Conservation (phyloP, 2,329 filamentous ascomycete genomes). For the Claviceps monticola region DNA sequence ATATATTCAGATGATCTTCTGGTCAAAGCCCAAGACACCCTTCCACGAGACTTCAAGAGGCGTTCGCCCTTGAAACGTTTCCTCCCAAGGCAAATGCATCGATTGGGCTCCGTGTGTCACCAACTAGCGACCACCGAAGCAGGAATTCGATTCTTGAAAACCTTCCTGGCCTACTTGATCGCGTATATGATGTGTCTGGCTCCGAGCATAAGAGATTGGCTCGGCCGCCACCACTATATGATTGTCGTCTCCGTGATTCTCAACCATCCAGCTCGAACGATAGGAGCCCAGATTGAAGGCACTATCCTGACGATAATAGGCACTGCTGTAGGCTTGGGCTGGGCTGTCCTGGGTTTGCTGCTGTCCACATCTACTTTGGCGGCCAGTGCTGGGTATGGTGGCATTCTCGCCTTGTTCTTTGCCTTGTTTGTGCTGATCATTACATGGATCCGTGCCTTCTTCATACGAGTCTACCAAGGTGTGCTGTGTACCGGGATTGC, state of each 20-base stretch:
- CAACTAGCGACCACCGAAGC: constrained; percentile 32
- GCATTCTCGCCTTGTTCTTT: constrained; percentile 40
- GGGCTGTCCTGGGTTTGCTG: constrained; percentile 39
- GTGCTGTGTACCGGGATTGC: constrained; percentile 42
- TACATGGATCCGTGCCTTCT: constrained; percentile 40
- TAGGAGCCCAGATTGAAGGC: constrained; percentile 45
- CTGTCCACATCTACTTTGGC: constrained; percentile 35
- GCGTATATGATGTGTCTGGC: constrained; percentile 42
- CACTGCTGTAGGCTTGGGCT: constrained; percentile 37
- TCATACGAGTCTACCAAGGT: constrained; percentile 41
- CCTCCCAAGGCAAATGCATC: constrained; percentile 32
- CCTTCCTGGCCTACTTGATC: constrained; percentile 42
- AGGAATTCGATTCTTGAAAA: constrained; percentile 37
- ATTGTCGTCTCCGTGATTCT: constrained; percentile 42
- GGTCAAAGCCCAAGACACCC: constrained; percentile 26
- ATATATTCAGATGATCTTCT: constrained; percentile 25
- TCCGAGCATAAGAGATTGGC: constrained; percentile 30
- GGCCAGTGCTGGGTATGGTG: constrained; percentile 31
- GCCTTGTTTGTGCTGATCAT: constrained; percentile 36
- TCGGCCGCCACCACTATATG: constrained; percentile 41
- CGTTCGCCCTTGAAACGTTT: constrained; percentile 31
- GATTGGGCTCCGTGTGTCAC: constrained; percentile 24
- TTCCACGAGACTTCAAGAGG: constrained; percentile 33
- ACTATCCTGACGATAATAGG: constrained; percentile 38
- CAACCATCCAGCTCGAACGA: constrained; percentile 41